These are phyloP conservation scores for Leishmania turanica DNA, from an alignment of 208 protist species.

Conservation along the genomic window DNA sequence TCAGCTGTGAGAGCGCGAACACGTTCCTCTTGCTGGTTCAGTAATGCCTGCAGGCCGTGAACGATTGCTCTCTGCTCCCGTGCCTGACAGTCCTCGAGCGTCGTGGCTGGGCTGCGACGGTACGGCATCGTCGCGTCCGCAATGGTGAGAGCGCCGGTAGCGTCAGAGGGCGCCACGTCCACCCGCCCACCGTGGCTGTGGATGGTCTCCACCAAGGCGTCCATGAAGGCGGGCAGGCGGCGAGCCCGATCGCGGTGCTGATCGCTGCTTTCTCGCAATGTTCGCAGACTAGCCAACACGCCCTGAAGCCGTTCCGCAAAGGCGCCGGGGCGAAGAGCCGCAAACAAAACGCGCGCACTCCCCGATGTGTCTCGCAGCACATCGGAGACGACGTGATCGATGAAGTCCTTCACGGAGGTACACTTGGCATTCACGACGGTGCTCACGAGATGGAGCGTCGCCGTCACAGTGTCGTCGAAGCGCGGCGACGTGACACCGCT, in stretches of 20 bases:
- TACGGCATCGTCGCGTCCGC: neutral
- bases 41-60: slow-evolving; percentile 38
- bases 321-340: slow-evolving; percentile 11
- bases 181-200: slow-evolving; percentile 46
- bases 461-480: slow-evolving; percentile 11
- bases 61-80: slow-evolving; percentile 24
- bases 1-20: slow-evolving; percentile 23
- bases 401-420: slow-evolving; percentile 11
- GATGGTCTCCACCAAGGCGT: slow-evolving; percentile 43
- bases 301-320: slow-evolving; percentile 21
- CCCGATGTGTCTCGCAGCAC: slow-evolving; percentile 5
- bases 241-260: slow-evolving; percentile 11
- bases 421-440: slow-evolving; percentile 22
- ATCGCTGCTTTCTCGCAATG: slow-evolving; percentile 4
- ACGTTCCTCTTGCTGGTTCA: slow-evolving; percentile 9
- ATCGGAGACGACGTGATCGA: slow-evolving; percentile 10
- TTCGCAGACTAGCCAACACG: slow-evolving; percentile 16
- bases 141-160: neutral
- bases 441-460: slow-evolving; percentile 7
- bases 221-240: slow-evolving; percentile 33
- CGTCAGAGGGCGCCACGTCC: slow-evolving; percentile 11
- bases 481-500: neutral
- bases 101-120: slow-evolving; percentile 1
- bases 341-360: slow-evolving; percentile 8
- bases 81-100: slow-evolving; percentile 11